phyloP scores from a whole-genome alignment of 768 basidiomycete species.

The Lepiota brunneoincarnata region DNA sequence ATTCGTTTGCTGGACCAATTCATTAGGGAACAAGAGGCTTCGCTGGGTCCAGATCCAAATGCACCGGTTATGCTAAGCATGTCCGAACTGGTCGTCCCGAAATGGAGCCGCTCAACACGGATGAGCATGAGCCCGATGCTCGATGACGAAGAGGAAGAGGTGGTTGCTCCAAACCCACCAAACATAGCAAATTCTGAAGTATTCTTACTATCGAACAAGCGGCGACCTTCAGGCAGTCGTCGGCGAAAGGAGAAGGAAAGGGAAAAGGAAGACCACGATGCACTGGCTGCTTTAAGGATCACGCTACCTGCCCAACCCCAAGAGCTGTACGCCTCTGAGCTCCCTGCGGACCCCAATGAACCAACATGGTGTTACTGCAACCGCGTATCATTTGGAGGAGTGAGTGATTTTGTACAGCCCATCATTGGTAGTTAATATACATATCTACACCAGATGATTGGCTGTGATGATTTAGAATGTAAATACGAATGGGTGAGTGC shows the following conservation, averaged over 20 bases:
- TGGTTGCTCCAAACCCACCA: not conserved
- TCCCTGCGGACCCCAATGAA: constrained; percentile 43
- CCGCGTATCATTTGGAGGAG: constrained; percentile 77
- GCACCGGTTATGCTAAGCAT: constrained; percentile 44
- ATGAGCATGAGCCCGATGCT: constrained; percentile 35
- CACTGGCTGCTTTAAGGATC: constrained; percentile 28
- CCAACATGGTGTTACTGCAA: constrained; percentile 80
- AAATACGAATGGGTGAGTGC: constrained; percentile 78
- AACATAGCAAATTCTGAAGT: not conserved
- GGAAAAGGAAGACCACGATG: constrained; percentile 17
- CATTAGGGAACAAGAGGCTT: constrained; percentile 43
- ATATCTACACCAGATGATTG: constrained; percentile 68
- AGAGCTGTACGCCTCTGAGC: not conserved
- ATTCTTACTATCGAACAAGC: not conserved
- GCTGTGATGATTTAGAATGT: constrained; percentile 73
- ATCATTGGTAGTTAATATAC: constrained; percentile 14
- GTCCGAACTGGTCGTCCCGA: constrained; percentile 59
- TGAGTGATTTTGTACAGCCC: constrained; percentile 30
- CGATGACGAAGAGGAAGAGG: constrained; percentile 21
- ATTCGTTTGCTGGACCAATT: constrained; percentile 75
- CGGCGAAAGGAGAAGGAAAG: constrained; percentile 19
- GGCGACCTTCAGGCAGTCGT: constrained; percentile 12
- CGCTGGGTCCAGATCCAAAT: constrained; percentile 34
- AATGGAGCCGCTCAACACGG: constrained; percentile 40
- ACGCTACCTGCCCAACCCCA: constrained; percentile 31